Base-by-base conservation (phyloP, 2,329 filamentous ascomycete species). In the Setomelanomma holmii region DNA sequence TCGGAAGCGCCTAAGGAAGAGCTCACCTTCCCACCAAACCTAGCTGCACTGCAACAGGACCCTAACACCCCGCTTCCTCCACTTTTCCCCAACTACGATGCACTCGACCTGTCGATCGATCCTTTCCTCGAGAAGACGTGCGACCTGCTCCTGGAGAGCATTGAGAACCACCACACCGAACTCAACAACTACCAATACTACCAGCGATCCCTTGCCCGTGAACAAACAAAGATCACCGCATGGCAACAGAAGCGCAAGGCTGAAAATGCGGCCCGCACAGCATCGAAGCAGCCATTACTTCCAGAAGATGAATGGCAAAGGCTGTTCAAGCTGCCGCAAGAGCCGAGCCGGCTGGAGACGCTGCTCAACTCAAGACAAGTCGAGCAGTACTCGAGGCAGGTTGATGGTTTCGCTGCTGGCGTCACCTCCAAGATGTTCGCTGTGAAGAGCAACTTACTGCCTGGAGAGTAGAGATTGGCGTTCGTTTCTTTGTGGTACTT, bases 181-280 rank as follows among this genome's bases (percentile, higher is more conserved):
- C 89, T 96, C 75, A 98, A 98, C 86, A 99, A 99, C 85, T 95
- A 96, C 82, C 93, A 97, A 78, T 91, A 89, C 84, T 97, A 97
- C 82, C 92, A 97, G 80, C 87, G 95, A 70, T 92, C 96, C 72
- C 84, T 98, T 51, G 89, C 88, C 47, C 90, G 95, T 67, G 95
- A 99, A 81, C 95, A 99, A 81, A 81, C 89, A 69, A 99, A 98
- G 86, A 97, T 99, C 68, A 88, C 90, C 49, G 89, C 92, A 62
- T 99, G 95, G 95, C 93, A 98, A 80, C 81, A 88, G 56, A 98
- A 99, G 87, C 89, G 95, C 74, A 96, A 96, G 82, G 88, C 91
- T 14, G 95, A 99, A 84, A 99, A 99, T 74, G 88, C 89, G 23
- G 89, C 88, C 55, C 86, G 95, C 51, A 83, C 85, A 51, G 86